Evolutionary conservation across 1,284 basidiomycete genomes (phyloP).

Genomic region (Entoloma clypeatum): DNA sequence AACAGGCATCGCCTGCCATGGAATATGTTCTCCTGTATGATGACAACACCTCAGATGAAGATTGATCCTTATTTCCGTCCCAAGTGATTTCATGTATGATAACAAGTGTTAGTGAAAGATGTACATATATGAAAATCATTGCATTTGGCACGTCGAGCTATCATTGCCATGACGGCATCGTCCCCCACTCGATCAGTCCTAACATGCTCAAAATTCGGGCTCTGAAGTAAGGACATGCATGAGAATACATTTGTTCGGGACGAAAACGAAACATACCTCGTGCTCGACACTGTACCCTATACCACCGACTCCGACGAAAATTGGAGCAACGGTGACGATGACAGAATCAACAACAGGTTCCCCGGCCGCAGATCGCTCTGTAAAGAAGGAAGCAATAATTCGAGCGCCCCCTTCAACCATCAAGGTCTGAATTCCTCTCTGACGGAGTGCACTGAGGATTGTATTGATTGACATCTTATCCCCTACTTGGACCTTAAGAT

Average conservation of each 20-base stretch:
- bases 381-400: constrained; percentile 79
- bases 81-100: constrained; percentile 9
- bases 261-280: constrained; percentile 6
- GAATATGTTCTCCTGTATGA: constrained; percentile 74
- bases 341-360: constrained; percentile 58
- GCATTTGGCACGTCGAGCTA: not conserved
- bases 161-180: constrained; percentile 39
- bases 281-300: constrained; percentile 47
- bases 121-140: not conserved
- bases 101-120: constrained; percentile 7
- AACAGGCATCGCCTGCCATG: constrained; percentile 25
- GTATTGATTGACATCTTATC: constrained; percentile 42
- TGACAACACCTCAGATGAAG: constrained; percentile 52
- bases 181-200: constrained; percentile 38
- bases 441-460: constrained; percentile 50
- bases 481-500: constrained; percentile 2
- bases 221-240: constrained; percentile 22
- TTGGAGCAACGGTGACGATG: constrained; percentile 82
- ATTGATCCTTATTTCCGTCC: constrained; percentile 14
- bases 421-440: constrained; percentile 61
- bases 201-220: constrained; percentile 29
- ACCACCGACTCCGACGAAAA: constrained; percentile 71
- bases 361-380: constrained; percentile 23
- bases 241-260: not conserved
- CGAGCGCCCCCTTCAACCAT: constrained; percentile 96